Conservation (phyloP, 163 green algal species). For the Botryococcus braunii region DNA sequence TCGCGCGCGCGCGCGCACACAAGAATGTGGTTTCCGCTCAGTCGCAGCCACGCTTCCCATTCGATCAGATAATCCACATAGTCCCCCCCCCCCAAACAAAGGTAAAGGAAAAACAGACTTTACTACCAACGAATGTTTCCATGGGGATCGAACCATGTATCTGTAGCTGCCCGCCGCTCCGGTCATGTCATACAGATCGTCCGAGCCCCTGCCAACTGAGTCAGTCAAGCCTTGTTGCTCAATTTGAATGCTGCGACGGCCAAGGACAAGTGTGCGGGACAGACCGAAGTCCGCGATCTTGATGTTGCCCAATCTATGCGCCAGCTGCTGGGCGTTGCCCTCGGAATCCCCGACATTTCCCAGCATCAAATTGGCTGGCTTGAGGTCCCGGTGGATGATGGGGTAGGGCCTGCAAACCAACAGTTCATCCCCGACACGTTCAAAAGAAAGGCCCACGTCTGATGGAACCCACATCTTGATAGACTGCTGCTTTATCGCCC, state of each 20-base stretch:
- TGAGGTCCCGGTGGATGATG: constrained; percentile 71
- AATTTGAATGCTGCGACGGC: neutral
- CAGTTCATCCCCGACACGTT: no score
- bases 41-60: no score
- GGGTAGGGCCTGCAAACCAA: constrained; percentile 8
- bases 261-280: constrained; percentile 48
- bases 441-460: no score
- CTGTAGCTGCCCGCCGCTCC: constrained; percentile 65
- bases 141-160: no score
- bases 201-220: neutral
- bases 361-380: constrained; percentile 77
- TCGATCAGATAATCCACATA: no score
- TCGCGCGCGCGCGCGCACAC: no score
- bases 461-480: no score
- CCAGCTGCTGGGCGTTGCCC: neutral
- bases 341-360: constrained; percentile 28
- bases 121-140: no score
- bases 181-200: constrained; percentile 48
- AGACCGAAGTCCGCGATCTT: constrained; percentile 73
- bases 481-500: no score
- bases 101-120: no score
- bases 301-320: constrained; percentile 26
- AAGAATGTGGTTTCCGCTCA: no score
- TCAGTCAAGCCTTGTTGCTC: neutral
- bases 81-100: no score